Percentiles rank a stretch among this genome's conserved stretches.
Conservation (phyloP, 306 rosid species). For the Alnus rubra region DNA sequence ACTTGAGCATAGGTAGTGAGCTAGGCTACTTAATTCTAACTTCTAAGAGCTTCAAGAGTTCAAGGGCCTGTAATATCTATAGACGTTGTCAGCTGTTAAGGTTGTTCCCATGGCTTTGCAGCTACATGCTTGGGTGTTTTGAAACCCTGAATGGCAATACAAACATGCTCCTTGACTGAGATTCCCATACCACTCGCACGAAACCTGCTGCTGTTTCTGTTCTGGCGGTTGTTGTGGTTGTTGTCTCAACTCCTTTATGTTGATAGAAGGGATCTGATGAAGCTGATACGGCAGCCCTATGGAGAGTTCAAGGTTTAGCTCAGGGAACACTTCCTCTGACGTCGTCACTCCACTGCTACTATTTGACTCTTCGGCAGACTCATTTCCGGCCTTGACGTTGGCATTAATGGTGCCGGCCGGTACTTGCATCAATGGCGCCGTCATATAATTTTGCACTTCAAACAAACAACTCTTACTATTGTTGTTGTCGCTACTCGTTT, state of each 20-base stretch:
- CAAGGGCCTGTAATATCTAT: conserved; percentile 44
- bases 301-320: conserved; percentile 63
- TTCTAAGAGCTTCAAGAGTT: conserved; percentile 25
- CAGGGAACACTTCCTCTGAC: conserved; percentile 27
- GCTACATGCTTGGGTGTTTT: conserved; percentile 37
- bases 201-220: conserved; percentile 20
- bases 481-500: neutral
- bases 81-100: conserved; percentile 22
- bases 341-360: conserved; percentile 46
- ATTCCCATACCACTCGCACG: conserved; percentile 31
- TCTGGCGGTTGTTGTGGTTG: neutral
- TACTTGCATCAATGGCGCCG: neutral
- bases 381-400: conserved; percentile 8
- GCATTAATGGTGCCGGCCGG: neutral
- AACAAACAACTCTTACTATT: neutral
- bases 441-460: conserved; percentile 1
- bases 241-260: neutral
- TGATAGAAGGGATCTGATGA: conserved; percentile 1
- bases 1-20: neutral
- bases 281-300: conserved; percentile 49
- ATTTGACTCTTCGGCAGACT: conserved; percentile 45
- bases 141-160: conserved; percentile 55
- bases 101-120: conserved; percentile 38
- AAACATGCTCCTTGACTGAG: conserved; percentile 36
- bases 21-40: too few species aligned